Base-by-base conservation (phyloP, 2,329 filamentous ascomycete genomes). In the Trichoderma sp. region DNA sequence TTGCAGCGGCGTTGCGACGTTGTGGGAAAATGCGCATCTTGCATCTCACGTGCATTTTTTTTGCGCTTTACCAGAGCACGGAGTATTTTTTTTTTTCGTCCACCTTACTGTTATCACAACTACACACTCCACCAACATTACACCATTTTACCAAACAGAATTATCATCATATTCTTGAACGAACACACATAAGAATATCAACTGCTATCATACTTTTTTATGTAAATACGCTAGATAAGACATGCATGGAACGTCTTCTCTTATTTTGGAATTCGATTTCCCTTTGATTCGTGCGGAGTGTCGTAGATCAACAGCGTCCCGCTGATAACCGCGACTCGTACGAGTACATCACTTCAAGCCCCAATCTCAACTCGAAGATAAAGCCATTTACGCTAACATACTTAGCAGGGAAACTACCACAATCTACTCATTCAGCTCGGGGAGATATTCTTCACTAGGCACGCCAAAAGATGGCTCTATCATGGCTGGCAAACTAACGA, bases 31-130 rank as follows among this genome's bases (percentile, higher is more conserved):
- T 15, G 47, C 13, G 15, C 47, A 65, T 73, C 30, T 47, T 39
- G 68, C 61, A 55, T 61, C 71, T 69, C 73, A 74, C 73, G 71
- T 74, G 72, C 61, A 70, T 69, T 62, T 53, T 50, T 50, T 43
- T 68, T n/a, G 9, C 32, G 57, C 36, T 26, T 55, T 53, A 3
- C 28, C 30, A 34, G 39, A 43, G 39, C 39, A 43, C 39, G 39
- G 39, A n/a, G 12, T 39, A 6, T 30, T 64, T 34, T 34, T 20
- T 20, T 23, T 30, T 34, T 28, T 34, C 15, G 23, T 50, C 36
- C 20, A 23, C 58, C 26, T 13, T 28, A 20, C 39, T 8, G 17
- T 20, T 28, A 47, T n/a, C 39, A 61, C 36, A 23, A 20, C 43
- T 50, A 50, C 43, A 26, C 50, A 32, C 55, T 59, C 28, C 36